Conservation (phyloP, 2,329 filamentous ascomycete genomes). For the Rugonectria rugulosa region DNA sequence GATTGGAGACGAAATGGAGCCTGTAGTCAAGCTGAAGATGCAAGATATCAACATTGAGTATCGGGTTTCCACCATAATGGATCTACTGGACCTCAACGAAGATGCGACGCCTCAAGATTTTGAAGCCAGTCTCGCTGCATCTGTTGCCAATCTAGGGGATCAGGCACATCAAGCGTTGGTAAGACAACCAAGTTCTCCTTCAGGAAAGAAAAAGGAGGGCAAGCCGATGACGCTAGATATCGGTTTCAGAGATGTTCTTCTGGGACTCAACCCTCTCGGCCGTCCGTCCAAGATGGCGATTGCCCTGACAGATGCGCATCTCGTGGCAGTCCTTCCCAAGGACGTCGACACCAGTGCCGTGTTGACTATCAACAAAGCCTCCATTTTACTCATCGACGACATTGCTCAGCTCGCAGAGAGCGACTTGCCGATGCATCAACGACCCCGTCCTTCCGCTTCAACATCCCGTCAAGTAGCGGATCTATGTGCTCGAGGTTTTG, state of each 20-base stretch:
- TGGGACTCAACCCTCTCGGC: conserved; percentile 85
- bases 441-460: conserved; percentile 45
- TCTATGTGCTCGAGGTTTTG: conserved; percentile 74
- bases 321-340: conserved; percentile 72
- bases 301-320: conserved; percentile 78
- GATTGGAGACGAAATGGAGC: conserved; percentile 94
- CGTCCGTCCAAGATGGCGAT: conserved; percentile 79
- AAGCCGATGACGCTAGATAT: conserved; percentile 75
- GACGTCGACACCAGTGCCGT: conserved; percentile 69
- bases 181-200: conserved; percentile 34
- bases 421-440: conserved; percentile 21
- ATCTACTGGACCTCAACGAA: conserved; percentile 74
- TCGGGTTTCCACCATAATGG: conserved; percentile 82
- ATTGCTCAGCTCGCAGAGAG: conserved; percentile 47
- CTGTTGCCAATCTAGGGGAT: conserved; percentile 78
- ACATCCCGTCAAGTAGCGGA: conserved; percentile 60
- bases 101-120: conserved; percentile 76
- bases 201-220: conserved; percentile 40
- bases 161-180: conserved; percentile 61
- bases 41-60: conserved; percentile 90
- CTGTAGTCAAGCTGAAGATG: conserved; percentile 85
- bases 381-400: conserved; percentile 84
- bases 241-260: conserved; percentile 79
- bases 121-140: conserved; percentile 77
- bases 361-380: conserved; percentile 79